Base-by-base conservation (phyloP, 176 grass and related monocot species). In the Areca catechu region DNA sequence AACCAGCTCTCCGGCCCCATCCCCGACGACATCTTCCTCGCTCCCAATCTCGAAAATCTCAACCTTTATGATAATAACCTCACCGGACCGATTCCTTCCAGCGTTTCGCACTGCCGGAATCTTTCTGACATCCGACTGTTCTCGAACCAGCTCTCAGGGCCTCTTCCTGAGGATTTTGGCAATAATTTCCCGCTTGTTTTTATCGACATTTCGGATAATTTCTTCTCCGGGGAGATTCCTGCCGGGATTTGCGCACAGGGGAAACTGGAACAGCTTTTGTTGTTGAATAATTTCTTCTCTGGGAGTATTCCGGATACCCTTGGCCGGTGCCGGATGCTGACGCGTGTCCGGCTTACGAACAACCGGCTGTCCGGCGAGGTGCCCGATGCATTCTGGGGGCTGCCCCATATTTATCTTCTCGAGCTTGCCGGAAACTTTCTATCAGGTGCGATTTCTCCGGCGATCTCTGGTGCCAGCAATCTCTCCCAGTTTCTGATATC, bases 401-500 rank as follows among this genome's bases (percentile, higher is more conserved):
- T 67, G 15, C 63, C 63, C 4, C 63, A 54, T 15, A n/a, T 67
- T 20, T 34, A 4, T n/a, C 24, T 67, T 67, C 63, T 67, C n/a
- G 63, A 67, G 16, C 63, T 67, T 9, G 50, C 24, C 3, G 50
- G 50, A 19, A 67, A 67, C 24, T 67, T 22, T n/a, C 53, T 67
- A 17, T 52, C 24, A 4, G 63, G 63, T 2, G 24, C 10, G 4
- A 67, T 67, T 5, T 67, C 63, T 6, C 50, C 63, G 49, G 50
- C 63, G 6, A 53, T 67, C 63, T 67, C 63, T 24, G 7, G 50
- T 50, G 50, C 63, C 17, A 3, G 22, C 23, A 67, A 67, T 54
- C 50, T 67, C 24, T 67, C 63, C 24, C 52, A 67, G 50, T 24
- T 67, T 4, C 20, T 67, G 63, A 67, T 67, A 27, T 67, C 63